Base-by-base conservation (phyloP, 2,329 filamentous ascomycete species). In the Aspergillus sp. region DNA sequence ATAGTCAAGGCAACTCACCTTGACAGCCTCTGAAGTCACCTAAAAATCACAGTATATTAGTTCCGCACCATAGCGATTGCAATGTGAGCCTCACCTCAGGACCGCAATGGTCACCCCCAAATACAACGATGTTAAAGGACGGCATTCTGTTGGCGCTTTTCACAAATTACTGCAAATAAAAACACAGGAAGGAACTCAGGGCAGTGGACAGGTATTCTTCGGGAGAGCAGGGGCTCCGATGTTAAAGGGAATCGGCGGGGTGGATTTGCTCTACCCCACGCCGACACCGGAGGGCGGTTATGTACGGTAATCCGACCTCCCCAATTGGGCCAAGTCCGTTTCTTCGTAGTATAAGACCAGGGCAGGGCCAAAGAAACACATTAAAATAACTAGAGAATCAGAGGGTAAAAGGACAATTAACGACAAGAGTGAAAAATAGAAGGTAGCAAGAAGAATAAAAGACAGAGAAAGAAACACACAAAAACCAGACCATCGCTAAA, bases 1-100 rank as follows among this genome's bases (percentile, higher is more conserved):
- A 27, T 8, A 27, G 13, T 27, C 24, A 6, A 24, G n/a, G 13
- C 5, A 20, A 51, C 59, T 66, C 80, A 93, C 90, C 85, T 96
- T 96, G 70, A 96, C 78, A 60, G 86, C 91, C 80, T 96, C 92
- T 63, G 86, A 85, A 57, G 91, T 87, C 63, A 96, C 90, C 90
- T 90, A 64, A 51, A 8, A 45, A 57, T 47, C 51, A 46, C 48
- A 57, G 48, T 51, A 44, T 40, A 51, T 53, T 52, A 64, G 58
- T 55, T 56, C 9, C 42, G 40, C 41, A 46, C 47, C 33, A 50
- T 34, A 11, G 37, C 34, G 33, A 20, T 45, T 30, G 47, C 27
- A 20, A 30, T 34, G 5, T 7, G 37, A 48, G 62, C 70, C 84
- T 68, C 76, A 91, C 90, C 86, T 96, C 90, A 1, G 91, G 91